Evolutionary conservation across 23 red algal species (phyloP), one percentile per base, ranked within the genome.

Genomic region (Porphyridium purpureum): DNA sequence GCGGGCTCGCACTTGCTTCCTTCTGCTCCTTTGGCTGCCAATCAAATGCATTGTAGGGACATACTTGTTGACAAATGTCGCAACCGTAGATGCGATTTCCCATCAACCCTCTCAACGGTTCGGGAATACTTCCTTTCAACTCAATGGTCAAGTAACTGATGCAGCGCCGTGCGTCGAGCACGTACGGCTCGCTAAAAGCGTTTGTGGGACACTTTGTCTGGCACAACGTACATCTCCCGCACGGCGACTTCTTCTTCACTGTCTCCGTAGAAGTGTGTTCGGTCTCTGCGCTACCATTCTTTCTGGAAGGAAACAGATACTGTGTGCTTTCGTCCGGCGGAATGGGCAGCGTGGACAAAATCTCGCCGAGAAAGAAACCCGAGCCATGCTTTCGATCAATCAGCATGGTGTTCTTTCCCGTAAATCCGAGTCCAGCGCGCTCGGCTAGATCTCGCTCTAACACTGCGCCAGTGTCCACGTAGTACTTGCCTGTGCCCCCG

Each of bases 81-180:
- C 87, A 94, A 24, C 87, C 87, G 67, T 94, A 94, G 44, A 94
- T 64, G 41, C 69, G 59, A 41, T 60, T 75, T 5, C 76, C 73
- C 11, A 94, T 80, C 4, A 31, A 15, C n/a, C 25, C 35, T 9
- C 87, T 66, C 30, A 83, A 66, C 20, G 29, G 62, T 59, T 9
- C 59, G 0, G 69, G 55, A 15, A 94, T 94, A 1, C 35, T 34
- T 7, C 61, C 76, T 36, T 84, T 70, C 28, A 84, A 55, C 60
- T 94, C 87, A 33, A 94, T 84, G 6, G 87, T 94, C 62, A 94
- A 49, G 67, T 94, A 94, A 33, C 64, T 74, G 40, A 94, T 84
- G 61, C 87, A 94, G 44, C 47, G 25, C 0, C 87, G 68, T 27
- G 87, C 87, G 64, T 94, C 87, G 32, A 94, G 64, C 21, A 78